Percentiles rank a stretch among this genome's conserved stretches.
Conservation (phyloP, 2,329 filamentous ascomycete genomes). For the Trichoderma simmonsii region DNA sequence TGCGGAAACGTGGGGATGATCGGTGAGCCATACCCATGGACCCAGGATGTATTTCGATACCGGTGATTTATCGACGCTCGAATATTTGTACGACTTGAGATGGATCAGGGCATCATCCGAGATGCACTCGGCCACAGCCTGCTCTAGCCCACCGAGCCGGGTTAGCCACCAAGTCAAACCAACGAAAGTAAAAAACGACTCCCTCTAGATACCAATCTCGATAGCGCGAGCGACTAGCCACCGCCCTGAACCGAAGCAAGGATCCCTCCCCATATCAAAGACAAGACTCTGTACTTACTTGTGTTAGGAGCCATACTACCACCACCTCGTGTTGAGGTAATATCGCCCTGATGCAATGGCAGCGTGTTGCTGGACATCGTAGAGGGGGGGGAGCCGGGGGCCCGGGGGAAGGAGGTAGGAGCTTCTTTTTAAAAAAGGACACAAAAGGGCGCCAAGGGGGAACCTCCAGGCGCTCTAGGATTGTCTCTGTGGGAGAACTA, state of each 20-base stretch:
- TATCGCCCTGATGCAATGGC: constrained; percentile 31
- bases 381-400: constrained; percentile 17
- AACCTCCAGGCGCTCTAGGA: background rate
- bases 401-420: constrained; percentile 5
- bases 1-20: background rate
- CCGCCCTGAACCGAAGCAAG: background rate
- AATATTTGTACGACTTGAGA: constrained; percentile 96
- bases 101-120: constrained; percentile 89
- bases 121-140: constrained; percentile 67
- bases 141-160: constrained; percentile 26
- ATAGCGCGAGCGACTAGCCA: background rate
- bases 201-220: constrained; percentile 12
- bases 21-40: constrained; percentile 71
- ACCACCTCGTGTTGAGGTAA: constrained; percentile 25
- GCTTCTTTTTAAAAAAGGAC: constrained; percentile 1
- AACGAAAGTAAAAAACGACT: background rate
- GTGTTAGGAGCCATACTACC: constrained; percentile 35
- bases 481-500: constrained; percentile 13
- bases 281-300: constrained; percentile 26
- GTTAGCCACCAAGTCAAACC: background rate
- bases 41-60: constrained; percentile 90
- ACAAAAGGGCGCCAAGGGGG: background rate
- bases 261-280: background rate
- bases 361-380: constrained; percentile 34
- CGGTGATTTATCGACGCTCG: constrained; percentile 91